Evolutionary conservation across 768 basidiomycete species (phyloP).

Genomic region (Cystoderma amianthinum): DNA sequence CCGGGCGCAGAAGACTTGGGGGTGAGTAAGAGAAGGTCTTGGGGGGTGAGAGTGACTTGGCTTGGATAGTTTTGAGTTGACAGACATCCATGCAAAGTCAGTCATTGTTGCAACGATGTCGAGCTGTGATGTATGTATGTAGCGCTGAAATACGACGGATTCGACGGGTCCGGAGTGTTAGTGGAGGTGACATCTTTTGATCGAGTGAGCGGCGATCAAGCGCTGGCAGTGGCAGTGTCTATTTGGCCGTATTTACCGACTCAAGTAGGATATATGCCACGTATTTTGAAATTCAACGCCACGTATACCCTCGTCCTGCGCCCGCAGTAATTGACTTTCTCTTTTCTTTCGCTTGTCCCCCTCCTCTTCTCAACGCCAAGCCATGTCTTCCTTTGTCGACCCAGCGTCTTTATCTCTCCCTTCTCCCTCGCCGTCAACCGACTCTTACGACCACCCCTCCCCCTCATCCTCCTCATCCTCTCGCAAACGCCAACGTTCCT

Average conservation of each 20-base stretch:
- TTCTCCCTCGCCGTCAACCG: conserved; percentile 17
- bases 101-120: too few species aligned
- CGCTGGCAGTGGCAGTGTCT: background rate
- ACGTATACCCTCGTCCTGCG: conserved; percentile 31
- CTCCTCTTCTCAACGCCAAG: conserved; percentile 3
- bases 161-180: background rate
- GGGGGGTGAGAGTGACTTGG: too few species aligned
- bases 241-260: conserved; percentile 8
- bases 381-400: conserved; percentile 16
- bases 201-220: conserved; percentile 5
- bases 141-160: background rate
- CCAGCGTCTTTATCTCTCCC: conserved; percentile 22
- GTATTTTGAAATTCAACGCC: conserved; percentile 20
- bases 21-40: too few species aligned
- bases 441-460: conserved; percentile 11
- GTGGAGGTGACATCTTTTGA: too few species aligned
- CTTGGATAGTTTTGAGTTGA: too few species aligned
- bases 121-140: background rate
- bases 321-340: conserved; percentile 20
- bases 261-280: conserved; percentile 12
- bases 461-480: conserved; percentile 37
- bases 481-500: conserved; percentile 70
- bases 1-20: too few species aligned
- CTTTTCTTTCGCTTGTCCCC: conserved; percentile 6
- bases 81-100: too few species aligned